Evolutionary conservation across 768 basidiomycete species (phyloP).

Genomic region (Pleurotus giganteus): DNA sequence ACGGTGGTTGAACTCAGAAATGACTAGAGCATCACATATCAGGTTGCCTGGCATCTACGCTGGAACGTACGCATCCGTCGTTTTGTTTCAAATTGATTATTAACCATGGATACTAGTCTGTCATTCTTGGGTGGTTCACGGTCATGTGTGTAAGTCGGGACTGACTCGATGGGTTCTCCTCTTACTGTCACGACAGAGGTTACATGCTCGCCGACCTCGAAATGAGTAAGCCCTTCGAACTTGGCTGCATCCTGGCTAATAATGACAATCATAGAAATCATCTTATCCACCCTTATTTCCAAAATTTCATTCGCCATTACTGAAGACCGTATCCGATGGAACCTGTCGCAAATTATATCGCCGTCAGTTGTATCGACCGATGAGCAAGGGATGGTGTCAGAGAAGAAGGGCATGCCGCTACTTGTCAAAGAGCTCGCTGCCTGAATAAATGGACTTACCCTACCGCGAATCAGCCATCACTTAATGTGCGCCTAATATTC

Average conservation of each 20-base stretch:
- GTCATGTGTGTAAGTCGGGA: conserved; percentile 46
- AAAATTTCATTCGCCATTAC: conserved; percentile 34
- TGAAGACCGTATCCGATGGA: conserved; percentile 40
- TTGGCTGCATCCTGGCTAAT: background rate
- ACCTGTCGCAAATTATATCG: conserved; percentile 46
- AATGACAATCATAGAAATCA: conserved; percentile 29
- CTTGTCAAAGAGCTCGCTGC: conserved; percentile 22
- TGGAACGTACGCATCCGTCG: conserved; percentile 38
- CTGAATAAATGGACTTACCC: too few relatives aligned
- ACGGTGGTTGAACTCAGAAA: conserved; percentile 39
- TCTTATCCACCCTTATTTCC: conserved; percentile 34
- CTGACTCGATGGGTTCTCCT: background rate
- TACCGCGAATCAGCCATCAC: too few relatives aligned
- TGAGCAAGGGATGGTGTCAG: conserved; percentile 18
- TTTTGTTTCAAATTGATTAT: background rate
- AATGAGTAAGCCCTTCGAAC: conserved; percentile 41
- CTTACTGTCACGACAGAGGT: conserved; percentile 26
- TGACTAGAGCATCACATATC: conserved; percentile 9
- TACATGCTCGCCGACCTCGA: conserved; percentile 57
- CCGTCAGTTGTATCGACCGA: conserved; percentile 31
- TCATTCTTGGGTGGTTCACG: conserved; percentile 54
- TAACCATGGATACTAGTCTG: conserved; percentile 34
- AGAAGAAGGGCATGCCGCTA: conserved; percentile 37
- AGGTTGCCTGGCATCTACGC: conserved; percentile 48
- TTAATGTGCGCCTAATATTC: too few relatives aligned